Conservation (phyloP, 805 yeast genomes). For the Ogataea haglerorum region DNA sequence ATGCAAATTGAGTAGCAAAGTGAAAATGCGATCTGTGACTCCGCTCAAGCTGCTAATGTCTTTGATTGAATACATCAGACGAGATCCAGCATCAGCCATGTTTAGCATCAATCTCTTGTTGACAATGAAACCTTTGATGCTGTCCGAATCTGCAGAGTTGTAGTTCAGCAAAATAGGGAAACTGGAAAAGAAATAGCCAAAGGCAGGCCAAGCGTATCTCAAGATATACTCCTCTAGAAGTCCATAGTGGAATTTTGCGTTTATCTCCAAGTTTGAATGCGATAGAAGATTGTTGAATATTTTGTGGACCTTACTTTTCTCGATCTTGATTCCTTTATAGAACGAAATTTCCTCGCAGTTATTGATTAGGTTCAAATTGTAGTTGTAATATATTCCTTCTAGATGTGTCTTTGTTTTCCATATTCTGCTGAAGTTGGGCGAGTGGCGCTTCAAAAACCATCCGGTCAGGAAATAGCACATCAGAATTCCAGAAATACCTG, state of each 20-base stretch:
- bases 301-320: slow-evolving; percentile 59
- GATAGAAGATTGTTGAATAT: slow-evolving; percentile 53
- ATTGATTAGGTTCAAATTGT: slow-evolving; percentile 78
- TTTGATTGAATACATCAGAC: slow-evolving; percentile 91
- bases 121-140: slow-evolving; percentile 84
- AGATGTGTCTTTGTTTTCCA: slow-evolving; percentile 69
- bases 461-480: slow-evolving; percentile 81
- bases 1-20: slow-evolving; percentile 71
- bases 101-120: slow-evolving; percentile 88
- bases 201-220: slow-evolving; percentile 91
- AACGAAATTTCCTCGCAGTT: slow-evolving; percentile 94
- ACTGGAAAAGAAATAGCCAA: slow-evolving; percentile 89
- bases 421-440: slow-evolving; percentile 83
- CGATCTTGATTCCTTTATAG: slow-evolving; percentile 83
- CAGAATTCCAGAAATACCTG: slow-evolving; percentile 82
- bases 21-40: slow-evolving; percentile 81
- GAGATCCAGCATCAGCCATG: slow-evolving; percentile 91
- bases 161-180: slow-evolving; percentile 72
- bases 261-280: slow-evolving; percentile 35
- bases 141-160: slow-evolving; percentile 44
- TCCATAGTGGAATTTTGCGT: slow-evolving; percentile 65
- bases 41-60: slow-evolving; percentile 91
- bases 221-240: slow-evolving; percentile 80
- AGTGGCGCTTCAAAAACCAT: slow-evolving; percentile 58
- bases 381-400: slow-evolving; percentile 86